phyloP scores from a whole-genome alignment of 2,329 filamentous ascomycete genomes.

The Chrysosporium queenslandicum region DNA sequence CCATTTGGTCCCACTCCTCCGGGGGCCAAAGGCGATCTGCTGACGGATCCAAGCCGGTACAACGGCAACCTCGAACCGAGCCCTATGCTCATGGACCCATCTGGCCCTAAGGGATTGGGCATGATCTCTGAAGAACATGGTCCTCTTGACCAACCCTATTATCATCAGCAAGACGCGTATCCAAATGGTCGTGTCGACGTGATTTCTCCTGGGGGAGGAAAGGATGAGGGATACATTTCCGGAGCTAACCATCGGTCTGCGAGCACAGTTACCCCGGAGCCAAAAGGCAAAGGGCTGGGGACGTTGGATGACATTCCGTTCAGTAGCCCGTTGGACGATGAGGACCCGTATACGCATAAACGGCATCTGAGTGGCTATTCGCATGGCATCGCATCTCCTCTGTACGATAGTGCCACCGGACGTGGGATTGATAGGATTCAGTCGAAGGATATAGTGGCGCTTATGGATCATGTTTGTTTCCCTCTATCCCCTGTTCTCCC shows the following conservation, averaged over 20 bases:
- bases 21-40: slow-evolving; percentile 29
- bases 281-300: slow-evolving; percentile 40
- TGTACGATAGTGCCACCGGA: slow-evolving; percentile 84
- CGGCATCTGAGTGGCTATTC: slow-evolving; percentile 80
- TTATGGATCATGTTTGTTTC: slow-evolving; percentile 88
- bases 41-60: slow-evolving; percentile 17
- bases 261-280: slow-evolving; percentile 40
- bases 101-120: slow-evolving; percentile 18
- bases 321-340: slow-evolving; percentile 40
- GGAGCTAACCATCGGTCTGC: slow-evolving; percentile 51
- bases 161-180: slow-evolving; percentile 41
- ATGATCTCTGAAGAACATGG: slow-evolving; percentile 42
- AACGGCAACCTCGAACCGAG: slow-evolving; percentile 6
- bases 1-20: slow-evolving; percentile 48
- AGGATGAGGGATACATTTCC: slow-evolving; percentile 89
- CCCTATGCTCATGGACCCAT: slow-evolving; percentile 30
- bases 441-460: slow-evolving; percentile 87
- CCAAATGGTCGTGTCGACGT: slow-evolving; percentile 34
- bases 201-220: slow-evolving; percentile 51
- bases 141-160: slow-evolving; percentile 52
- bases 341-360: slow-evolving; percentile 55
- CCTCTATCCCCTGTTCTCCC: slow-evolving; percentile 18
- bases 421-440: slow-evolving; percentile 84
- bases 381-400: slow-evolving; percentile 76
- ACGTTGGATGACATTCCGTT: slow-evolving; percentile 42